phyloP scores from a whole-genome alignment of 2,329 filamentous ascomycete species.

The Tolypocladium tundrense region DNA sequence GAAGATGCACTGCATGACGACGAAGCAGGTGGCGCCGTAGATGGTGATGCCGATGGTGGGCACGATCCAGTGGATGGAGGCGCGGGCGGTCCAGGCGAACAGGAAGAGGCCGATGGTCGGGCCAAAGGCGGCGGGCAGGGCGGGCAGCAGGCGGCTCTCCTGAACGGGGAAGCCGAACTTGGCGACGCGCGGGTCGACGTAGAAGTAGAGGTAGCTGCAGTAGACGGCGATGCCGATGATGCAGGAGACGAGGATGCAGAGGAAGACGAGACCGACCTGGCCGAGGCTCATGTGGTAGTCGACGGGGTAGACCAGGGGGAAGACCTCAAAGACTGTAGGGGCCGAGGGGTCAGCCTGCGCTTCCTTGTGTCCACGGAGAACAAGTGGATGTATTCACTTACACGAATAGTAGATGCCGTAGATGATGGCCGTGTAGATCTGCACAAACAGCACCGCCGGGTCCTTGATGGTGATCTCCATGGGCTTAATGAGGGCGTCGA shows the following conservation, averaged over 20 bases:
- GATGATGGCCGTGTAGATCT: slow-evolving; percentile 50
- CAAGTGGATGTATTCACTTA: slow-evolving; percentile 8
- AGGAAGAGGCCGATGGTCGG: slow-evolving; percentile 51
- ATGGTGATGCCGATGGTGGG: slow-evolving; percentile 47
- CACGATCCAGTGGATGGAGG: slow-evolving; percentile 41
- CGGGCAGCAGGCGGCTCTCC: slow-evolving; percentile 45
- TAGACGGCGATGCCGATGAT: slow-evolving; percentile 40
- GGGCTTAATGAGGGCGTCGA: slow-evolving; percentile 51
- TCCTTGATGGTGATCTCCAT: slow-evolving; percentile 50
- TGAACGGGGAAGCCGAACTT: slow-evolving; percentile 38
- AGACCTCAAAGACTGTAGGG: slow-evolving; percentile 46
- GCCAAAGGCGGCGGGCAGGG: slow-evolving; percentile 39
- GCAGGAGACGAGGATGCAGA: slow-evolving; percentile 48
- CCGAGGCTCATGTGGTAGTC: slow-evolving; percentile 51
- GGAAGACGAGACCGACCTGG: slow-evolving; percentile 48
- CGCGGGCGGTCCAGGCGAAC: slow-evolving; percentile 47
- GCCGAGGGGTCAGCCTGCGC: background rate
- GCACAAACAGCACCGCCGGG: slow-evolving; percentile 51
- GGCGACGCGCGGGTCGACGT: slow-evolving; percentile 38
- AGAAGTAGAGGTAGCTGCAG: slow-evolving; percentile 39
- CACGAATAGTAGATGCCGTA: slow-evolving; percentile 53
- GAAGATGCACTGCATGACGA: slow-evolving; percentile 51
- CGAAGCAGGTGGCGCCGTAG: slow-evolving; percentile 40
- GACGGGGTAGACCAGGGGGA: slow-evolving; percentile 51
- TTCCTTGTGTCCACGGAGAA: accelerated